A percentile compares a stretch with the other conserved stretches of the same genome.
Conservation (phyloP, 2,329 filamentous ascomycete species). For the Penicillium oxalicum region DNA sequence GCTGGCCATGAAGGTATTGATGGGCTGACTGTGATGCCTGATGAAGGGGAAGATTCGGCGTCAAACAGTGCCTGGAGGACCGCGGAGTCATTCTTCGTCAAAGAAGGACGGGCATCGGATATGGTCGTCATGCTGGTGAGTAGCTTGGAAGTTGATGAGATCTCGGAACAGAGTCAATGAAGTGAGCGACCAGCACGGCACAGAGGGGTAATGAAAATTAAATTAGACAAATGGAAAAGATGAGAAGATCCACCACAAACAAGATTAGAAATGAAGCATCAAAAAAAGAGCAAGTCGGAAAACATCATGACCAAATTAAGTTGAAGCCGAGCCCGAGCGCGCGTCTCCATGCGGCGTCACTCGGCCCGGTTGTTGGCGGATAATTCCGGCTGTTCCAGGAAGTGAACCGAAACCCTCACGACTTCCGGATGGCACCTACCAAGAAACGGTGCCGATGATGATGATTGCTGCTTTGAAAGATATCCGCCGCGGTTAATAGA, state of each 20-base stretch:
- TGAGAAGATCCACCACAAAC: too few relatives aligned
- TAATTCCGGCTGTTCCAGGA: constrained; percentile 17
- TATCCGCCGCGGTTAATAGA: constrained; percentile 10
- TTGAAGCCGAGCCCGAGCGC: not conserved
- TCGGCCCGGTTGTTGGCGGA: constrained; percentile 16
- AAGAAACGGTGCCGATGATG: constrained; percentile 2
- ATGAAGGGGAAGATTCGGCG: constrained; percentile 38
- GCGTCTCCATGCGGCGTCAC: not conserved
- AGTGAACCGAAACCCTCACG: constrained; percentile 1
- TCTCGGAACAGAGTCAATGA: too few relatives aligned
- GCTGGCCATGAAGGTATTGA: constrained; percentile 37
- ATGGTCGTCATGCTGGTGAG: constrained; percentile 17
- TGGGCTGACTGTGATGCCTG: constrained; percentile 33
- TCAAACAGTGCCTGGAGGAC: constrained; percentile 45
- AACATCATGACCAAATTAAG: not conserved
- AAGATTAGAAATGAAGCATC: too few relatives aligned
- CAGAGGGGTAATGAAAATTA: too few relatives aligned
- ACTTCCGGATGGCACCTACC: not conserved
- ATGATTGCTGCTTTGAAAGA: constrained; percentile 1
- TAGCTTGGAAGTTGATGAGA: not conserved
- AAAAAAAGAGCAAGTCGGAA: too few relatives aligned
- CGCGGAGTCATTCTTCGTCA: constrained; percentile 41
- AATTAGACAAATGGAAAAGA: too few relatives aligned
- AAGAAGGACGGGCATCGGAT: constrained; percentile 20
- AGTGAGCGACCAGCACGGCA: too few relatives aligned